Evolutionary conservation across 169 alveolate genomes (phyloP).

Genomic region (Plasmodium gallinaceum): DNA sequence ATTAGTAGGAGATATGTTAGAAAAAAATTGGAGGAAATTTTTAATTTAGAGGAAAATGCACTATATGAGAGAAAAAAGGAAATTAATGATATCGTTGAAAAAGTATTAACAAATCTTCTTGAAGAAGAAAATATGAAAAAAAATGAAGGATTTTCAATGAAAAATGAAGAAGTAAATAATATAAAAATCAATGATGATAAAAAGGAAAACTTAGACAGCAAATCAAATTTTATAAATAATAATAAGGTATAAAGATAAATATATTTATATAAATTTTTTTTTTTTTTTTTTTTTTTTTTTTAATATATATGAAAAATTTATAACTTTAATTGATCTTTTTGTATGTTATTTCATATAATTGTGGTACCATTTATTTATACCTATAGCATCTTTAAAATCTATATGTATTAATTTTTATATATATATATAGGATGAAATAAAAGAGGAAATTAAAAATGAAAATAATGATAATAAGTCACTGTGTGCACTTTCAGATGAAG

Average conservation of each 20-base stretch:
- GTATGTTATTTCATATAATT: not conserved
- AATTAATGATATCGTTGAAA: constrained; percentile 66
- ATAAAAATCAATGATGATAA: constrained; percentile 28
- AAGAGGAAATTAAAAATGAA: constrained; percentile 31
- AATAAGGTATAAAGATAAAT: constrained; percentile 11
- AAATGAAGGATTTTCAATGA: constrained; percentile 13
- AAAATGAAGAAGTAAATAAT: constrained; percentile 11
- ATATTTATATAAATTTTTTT: not conserved
- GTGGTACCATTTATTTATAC: too few relatives aligned
- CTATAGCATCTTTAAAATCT: too few relatives aligned
- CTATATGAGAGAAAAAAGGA: constrained; percentile 72
- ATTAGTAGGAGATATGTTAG: constrained; percentile 71
- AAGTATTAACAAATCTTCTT: constrained; percentile 55
- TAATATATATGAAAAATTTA: constrained; percentile 12
- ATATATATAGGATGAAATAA: constrained; percentile 3
- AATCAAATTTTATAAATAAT: not conserved
- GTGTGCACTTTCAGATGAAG: constrained; percentile 34
- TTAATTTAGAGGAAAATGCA: constrained; percentile 64
- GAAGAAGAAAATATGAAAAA: constrained; percentile 57
- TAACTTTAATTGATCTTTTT: not conserved
- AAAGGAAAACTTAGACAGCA: constrained; percentile 1
- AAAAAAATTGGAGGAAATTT: constrained; percentile 69
- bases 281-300: not conserved
- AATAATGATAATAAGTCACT: constrained; percentile 29
- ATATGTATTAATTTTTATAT: not conserved